Evolutionary conservation across 352 stramenopile species (phyloP), one percentile per base, ranked within the genome.

Genomic region (Pythium grandisporangium): DNA sequence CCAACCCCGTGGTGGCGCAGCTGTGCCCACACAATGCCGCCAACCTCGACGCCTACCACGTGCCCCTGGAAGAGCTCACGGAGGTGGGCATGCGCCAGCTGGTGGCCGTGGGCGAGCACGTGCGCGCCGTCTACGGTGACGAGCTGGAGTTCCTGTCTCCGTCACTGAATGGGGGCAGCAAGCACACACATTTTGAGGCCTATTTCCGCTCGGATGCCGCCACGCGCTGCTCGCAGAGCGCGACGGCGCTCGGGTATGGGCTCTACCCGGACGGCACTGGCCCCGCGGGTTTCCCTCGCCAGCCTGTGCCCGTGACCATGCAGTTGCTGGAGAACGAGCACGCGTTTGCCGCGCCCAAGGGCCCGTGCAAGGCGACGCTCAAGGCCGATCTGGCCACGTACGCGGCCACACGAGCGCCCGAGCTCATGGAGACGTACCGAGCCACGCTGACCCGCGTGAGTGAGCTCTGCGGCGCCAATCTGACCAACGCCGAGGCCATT

Each of bases 301-400:
- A 91, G 36, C 77, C 70, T 20, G 77, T 93, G 45, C 75, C 80
- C 4, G 76, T 93, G 45, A 89, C 76, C 27, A 93, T 93, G 80
- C 70, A 93, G 47, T 49, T 90, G 30, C 37, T 93, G 34, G 57
- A 70, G 46, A 89, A 93, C 44, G 80, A 93, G 42, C 80, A 93
- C 49, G 80, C 72, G 0, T 93, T 93, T 51, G 80, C 80, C 13
- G 80, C 80, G 14, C 74, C 80, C 17, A 89, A 90, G 39, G 77
- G 77, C 6, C 77, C 80, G 10, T 90, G 77, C 58, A 64, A 56
- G 17, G 55, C 46, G 19, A 72, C 68, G 2, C 44, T 84, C 26
- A 45, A 64, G 1, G 53, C 52, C 1, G 77, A 93, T 52, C 51
- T 85, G 16, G 58, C 51, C 25, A 52, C 50, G 35, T 93, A 91